These are phyloP conservation scores for Leonotis leonurus DNA, from an alignment of 257 asterid genomes.

Conservation along the genomic window DNA sequence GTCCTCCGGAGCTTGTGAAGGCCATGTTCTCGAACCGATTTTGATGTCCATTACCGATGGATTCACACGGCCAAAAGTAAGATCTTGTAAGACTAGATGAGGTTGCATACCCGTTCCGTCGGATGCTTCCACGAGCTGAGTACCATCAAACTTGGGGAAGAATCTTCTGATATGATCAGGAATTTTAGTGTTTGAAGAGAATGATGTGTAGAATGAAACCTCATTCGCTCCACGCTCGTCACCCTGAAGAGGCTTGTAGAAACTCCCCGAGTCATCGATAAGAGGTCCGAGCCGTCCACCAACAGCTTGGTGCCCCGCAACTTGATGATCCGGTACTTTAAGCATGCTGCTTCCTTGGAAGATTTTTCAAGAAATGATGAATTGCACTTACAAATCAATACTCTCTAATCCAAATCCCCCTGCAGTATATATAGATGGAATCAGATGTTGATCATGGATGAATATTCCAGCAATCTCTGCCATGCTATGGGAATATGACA, in stretches of 20 bases:
- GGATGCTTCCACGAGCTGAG: constrained; percentile 76
- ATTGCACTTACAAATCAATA: background rate
- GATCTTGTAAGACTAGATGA: constrained; percentile 60
- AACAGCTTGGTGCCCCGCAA: constrained; percentile 79
- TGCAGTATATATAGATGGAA: constrained; percentile 8
- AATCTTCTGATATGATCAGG: constrained; percentile 51
- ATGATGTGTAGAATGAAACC: constrained; percentile 59
- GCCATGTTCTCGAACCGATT: constrained; percentile 88
- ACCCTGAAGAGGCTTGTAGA: constrained; percentile 92
- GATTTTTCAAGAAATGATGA: background rate
- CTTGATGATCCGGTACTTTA: constrained; percentile 75
- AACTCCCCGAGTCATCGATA: constrained; percentile 74
- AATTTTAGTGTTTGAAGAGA: constrained; percentile 50
- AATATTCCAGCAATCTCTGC: too few species aligned
- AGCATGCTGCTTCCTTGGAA: constrained; percentile 39
- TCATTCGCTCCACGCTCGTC: constrained; percentile 73
- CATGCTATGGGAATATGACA: background rate
- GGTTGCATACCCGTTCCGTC: constrained; percentile 76
- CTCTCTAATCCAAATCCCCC: constrained; percentile 9
- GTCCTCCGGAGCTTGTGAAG: constrained; percentile 54
- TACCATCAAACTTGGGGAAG: constrained; percentile 74
- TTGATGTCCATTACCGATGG: constrained; percentile 86
- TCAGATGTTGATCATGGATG: background rate
- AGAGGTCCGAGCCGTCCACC: constrained; percentile 79
- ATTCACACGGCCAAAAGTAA: constrained; percentile 30